Percentiles rank a stretch among this genome's conserved stretches.
Conservation (phyloP, 163 green algal genomes). For the Scenedesmus sp. region DNA sequence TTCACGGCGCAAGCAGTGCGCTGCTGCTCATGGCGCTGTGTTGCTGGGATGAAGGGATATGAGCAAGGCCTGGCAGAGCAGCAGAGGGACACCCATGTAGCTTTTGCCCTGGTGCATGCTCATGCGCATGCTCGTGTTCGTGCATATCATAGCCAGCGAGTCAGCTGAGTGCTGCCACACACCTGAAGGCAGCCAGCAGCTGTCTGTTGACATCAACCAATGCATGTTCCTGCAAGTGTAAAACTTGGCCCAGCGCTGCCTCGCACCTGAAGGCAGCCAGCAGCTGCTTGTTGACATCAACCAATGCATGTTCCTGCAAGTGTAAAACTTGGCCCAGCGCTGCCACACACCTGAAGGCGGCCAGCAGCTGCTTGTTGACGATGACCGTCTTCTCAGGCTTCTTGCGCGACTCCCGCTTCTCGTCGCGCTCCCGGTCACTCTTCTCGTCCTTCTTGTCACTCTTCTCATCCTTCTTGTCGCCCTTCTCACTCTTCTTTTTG, state of each 20-base stretch:
- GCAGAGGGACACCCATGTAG: too few relatives aligned
- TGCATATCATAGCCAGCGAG: not conserved
- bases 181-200: not conserved
- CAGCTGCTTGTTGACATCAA: not conserved
- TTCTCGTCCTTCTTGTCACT: not conserved
- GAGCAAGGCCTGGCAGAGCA: too few relatives aligned
- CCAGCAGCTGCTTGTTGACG: slow-evolving; percentile 57
- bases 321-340: too few relatives aligned
- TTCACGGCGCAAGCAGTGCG: too few relatives aligned
- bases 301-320: too few relatives aligned
- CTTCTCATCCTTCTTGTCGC: not conserved
- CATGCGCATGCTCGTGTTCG: not conserved
- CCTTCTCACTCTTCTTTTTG: slow-evolving; percentile 28
- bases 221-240: too few relatives aligned
- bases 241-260: not conserved
- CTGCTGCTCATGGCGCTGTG: too few relatives aligned
- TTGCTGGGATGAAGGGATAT: too few relatives aligned
- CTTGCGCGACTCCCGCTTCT: not conserved
- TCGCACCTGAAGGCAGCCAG: slow-evolving; percentile 56
- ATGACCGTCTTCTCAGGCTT: slow-evolving; percentile 34
- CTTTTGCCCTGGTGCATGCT: not conserved
- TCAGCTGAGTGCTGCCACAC: too few relatives aligned
- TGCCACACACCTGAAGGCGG: slow-evolving; percentile 60
- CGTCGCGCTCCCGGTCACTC: not conserved
- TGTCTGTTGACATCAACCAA: not conserved